Percentiles rank a stretch among this genome's conserved stretches.
These are phyloP conservation scores for Umbelopsis isabellina DNA, from an alignment of 192 early-diverging fungal species.

Conservation along the genomic window DNA sequence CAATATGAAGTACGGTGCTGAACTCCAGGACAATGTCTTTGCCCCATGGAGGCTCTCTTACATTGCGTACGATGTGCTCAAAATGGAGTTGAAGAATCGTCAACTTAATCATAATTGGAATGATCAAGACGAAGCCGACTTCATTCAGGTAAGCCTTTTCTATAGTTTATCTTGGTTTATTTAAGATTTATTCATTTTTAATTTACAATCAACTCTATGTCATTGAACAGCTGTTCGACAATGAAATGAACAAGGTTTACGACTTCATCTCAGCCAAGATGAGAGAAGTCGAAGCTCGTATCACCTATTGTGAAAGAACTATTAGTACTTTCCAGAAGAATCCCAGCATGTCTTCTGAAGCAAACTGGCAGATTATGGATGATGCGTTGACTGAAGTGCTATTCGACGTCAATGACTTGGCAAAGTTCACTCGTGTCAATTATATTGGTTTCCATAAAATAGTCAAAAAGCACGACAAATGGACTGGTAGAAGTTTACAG, in stretches of 20 bases:
- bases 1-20: constrained; percentile 39
- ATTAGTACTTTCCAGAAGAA: constrained; percentile 41
- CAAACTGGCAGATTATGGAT: constrained; percentile 59
- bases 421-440: constrained; percentile 81
- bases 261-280: constrained; percentile 74
- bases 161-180: no score
- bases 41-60: constrained; percentile 39
- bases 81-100: constrained; percentile 45
- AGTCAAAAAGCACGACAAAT: constrained; percentile 96
- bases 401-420: constrained; percentile 75
- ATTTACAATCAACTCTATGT: not conserved
- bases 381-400: constrained; percentile 64
- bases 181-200: not conserved
- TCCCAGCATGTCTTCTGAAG: constrained; percentile 54
- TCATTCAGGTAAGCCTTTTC: constrained; percentile 11
- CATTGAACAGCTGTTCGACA: constrained; percentile 18
- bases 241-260: constrained; percentile 57
- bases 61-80: constrained; percentile 37
- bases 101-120: constrained; percentile 56
- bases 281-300: constrained; percentile 73
- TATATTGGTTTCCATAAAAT: constrained; percentile 89
- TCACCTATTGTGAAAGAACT: constrained; percentile 67
- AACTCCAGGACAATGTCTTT: constrained; percentile 42
- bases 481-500: constrained; percentile 30
- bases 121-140: constrained; percentile 64